Conservation (phyloP, 177 flowering plant species). For the Vitis hybrid region DNA sequence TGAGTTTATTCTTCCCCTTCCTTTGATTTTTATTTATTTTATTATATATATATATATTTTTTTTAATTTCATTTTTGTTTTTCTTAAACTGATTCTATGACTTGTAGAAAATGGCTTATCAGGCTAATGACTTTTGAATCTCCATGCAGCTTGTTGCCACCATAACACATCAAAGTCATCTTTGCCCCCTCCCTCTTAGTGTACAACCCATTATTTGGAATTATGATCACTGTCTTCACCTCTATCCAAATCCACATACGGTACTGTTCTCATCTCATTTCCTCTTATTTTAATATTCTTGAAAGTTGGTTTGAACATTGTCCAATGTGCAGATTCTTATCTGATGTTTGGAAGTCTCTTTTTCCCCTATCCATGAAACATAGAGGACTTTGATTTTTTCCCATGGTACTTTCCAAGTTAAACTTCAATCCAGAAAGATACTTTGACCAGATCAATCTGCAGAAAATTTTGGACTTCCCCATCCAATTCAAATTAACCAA, state of each 20-base stretch:
- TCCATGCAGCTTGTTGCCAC: constrained; percentile 92
- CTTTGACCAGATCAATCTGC: too few species aligned
- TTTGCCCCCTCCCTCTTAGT: constrained; percentile 92
- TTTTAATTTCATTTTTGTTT: too few species aligned
- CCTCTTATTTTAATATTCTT: neutral
- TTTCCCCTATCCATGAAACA: too few species aligned
- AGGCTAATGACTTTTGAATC: constrained; percentile 10
- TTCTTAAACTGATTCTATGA: neutral
- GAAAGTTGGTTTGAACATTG: neutral
- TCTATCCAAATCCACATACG: constrained; percentile 91
- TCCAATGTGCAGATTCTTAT: neutral
- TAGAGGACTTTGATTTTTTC: too few species aligned
- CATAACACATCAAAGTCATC: constrained; percentile 93
- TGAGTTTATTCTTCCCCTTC: constrained; percentile 25
- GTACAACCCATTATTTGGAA: constrained; percentile 95
- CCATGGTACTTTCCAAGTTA: too few species aligned
- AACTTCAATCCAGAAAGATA: too few species aligned
- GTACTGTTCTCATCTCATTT: constrained; percentile 31
- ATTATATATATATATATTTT: too few species aligned
- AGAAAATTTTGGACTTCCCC: too few species aligned
- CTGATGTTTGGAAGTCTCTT: neutral
- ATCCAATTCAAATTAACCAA: too few species aligned
- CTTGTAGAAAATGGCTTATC: neutral
- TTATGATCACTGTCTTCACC: constrained; percentile 81
- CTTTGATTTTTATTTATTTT: neutral